phyloP scores from a whole-genome alignment of 768 basidiomycete genomes.

The Cubamyces sp. region DNA sequence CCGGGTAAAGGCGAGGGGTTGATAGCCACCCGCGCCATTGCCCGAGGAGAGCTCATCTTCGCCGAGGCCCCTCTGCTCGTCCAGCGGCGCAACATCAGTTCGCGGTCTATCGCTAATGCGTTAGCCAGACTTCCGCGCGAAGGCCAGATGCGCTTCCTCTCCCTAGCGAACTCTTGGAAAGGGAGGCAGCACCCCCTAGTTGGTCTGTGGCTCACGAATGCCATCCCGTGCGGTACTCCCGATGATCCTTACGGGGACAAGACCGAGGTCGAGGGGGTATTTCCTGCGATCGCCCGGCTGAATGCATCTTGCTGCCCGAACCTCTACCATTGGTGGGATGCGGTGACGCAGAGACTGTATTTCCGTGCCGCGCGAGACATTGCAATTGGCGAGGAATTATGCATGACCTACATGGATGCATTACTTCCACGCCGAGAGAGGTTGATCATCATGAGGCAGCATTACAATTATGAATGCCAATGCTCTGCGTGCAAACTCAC shows the following conservation, averaged over 20 bases:
- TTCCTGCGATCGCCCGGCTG: constrained; percentile 29
- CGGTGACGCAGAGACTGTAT: constrained; percentile 19
- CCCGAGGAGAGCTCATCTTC: constrained; percentile 29
- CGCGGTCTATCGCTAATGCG: constrained; percentile 24
- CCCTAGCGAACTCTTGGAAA: constrained; percentile 24
- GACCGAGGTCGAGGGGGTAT: constrained; percentile 24
- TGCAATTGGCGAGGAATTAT: constrained; percentile 33
- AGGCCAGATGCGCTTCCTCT: constrained; percentile 25
- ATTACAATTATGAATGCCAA: background rate
- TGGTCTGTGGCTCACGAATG: constrained; percentile 33
- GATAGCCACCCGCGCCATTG: constrained; percentile 29
- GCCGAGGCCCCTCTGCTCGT: constrained; percentile 32
- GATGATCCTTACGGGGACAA: background rate
- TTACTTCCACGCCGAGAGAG: background rate
- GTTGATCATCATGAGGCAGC: background rate
- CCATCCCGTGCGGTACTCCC: constrained; percentile 25
- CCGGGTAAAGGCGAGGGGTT: constrained; percentile 29
- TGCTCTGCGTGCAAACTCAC: background rate
- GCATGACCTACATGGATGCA: constrained; percentile 29
- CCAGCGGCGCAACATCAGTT: constrained; percentile 4
- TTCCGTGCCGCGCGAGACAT: constrained; percentile 33
- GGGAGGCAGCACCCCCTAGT: constrained; percentile 16
- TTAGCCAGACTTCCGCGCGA: constrained; percentile 20
- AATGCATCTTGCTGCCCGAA: constrained; percentile 35
- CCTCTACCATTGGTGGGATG: constrained; percentile 32